Evolutionary conservation across 176 grass and related monocot genomes (phyloP), one percentile per base, ranked within the genome.

Genomic region (Oryza nivara): DNA sequence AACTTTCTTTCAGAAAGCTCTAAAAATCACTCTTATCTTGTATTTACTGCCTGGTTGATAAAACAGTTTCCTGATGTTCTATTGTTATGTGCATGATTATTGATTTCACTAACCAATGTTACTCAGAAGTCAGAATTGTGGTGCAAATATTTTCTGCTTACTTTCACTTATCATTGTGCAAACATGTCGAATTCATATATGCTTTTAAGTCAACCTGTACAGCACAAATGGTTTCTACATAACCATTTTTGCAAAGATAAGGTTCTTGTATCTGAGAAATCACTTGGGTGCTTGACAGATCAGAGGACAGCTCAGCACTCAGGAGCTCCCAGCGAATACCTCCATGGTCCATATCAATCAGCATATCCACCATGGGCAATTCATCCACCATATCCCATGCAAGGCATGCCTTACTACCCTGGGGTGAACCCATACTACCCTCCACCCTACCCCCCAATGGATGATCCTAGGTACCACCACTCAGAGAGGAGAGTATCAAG

Each of bases 301-400:
- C 80, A 72, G 73, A 91, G 82, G 86, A 68, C 82, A 73, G 7
- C 51, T 65, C 80, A 87, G 6, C 80, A 87, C 16, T 68, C 84
- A 68, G 70, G 76, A 80, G 76, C 76, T 87, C 80, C 85, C 65
- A 87, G 92, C 40, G 94, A 90, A 38, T 90, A 90, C 36, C 90
- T 80, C 67, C 89, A 92, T 81, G 92, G 85, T 77, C 83, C 93
- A 41, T 88, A 88, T 82, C 89, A 80, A 43, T 74, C 89, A 75
- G 80, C 75, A 80, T 92, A 96, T 77, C 96, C 96, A 47, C 89
- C 90, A 19, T 99, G 96, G 96, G 73, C 91, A 83, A 92, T 96
- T 91, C 96, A 91, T 78, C 93, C 85, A 10, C 88, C 96, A 63
- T 94, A 97, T 70, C 79, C 91, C 26, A 92, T 93, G 89, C 93